Conservation (phyloP, 2,329 filamentous ascomycete species). For the Aspergillus calidoustus region DNA sequence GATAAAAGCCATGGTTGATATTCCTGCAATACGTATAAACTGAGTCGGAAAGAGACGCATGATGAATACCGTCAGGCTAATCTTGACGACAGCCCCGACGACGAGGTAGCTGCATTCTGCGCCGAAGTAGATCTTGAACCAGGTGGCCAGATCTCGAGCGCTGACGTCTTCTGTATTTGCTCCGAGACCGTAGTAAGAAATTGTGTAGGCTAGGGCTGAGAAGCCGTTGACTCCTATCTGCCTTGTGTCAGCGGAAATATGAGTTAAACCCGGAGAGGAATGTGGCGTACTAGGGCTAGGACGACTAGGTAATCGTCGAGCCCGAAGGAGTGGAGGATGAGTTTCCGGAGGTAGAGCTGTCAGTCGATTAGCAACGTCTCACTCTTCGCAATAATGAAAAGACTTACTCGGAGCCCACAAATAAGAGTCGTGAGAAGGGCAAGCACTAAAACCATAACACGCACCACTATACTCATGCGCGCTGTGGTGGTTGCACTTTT, state of each 20-base stretch:
- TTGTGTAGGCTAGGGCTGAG: slow-evolving; percentile 10
- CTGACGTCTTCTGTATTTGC: not conserved
- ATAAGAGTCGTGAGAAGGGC: not conserved
- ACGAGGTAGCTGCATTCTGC: slow-evolving; percentile 21
- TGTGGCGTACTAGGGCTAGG: slow-evolving; percentile 1
- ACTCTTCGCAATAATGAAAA: not conserved
- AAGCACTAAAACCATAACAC: not conserved
- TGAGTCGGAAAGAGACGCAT: slow-evolving; percentile 24
- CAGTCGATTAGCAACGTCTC: not conserved
- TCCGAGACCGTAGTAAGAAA: slow-evolving; percentile 24
- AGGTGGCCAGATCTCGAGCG: slow-evolving; percentile 1
- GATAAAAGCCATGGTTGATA: slow-evolving; percentile 20
- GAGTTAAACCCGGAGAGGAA: not conserved
- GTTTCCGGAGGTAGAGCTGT: slow-evolving; percentile 5
- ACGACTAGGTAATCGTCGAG: slow-evolving; percentile 12
- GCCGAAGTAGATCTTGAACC: slow-evolving; percentile 16
- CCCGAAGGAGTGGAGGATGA: not conserved
- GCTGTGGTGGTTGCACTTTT: not conserved
- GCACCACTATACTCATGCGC: not conserved
- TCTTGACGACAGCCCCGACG: slow-evolving; percentile 21
- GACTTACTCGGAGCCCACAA: not conserved
- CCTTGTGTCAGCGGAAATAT: not conserved
- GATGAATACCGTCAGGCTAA: slow-evolving; percentile 23
- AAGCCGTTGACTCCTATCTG: slow-evolving; percentile 7
- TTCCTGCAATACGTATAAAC: slow-evolving; percentile 13